Evolutionary conservation across 352 stramenopile species (phyloP).

Genomic region (Pythium sp.): DNA sequence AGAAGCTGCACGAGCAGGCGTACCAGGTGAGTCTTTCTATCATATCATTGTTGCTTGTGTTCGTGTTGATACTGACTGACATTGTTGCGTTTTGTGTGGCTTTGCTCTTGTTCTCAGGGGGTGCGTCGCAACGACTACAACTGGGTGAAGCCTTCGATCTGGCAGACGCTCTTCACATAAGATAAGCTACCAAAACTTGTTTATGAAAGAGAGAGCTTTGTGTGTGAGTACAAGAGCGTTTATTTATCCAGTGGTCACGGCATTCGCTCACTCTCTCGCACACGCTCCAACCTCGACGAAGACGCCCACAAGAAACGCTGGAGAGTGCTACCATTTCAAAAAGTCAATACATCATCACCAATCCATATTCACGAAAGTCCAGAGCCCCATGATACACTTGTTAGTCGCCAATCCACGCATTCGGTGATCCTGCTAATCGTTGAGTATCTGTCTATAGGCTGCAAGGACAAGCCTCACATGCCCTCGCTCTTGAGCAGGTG

Average conservation of each 20-base stretch:
- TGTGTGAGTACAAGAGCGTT: conserved; percentile 1
- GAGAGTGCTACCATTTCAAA: not conserved
- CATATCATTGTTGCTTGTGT: not conserved
- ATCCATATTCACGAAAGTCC: not conserved
- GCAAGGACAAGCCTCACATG: conserved; percentile 38
- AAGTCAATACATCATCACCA: conserved; percentile 1
- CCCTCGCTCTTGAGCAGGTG: conserved; percentile 79
- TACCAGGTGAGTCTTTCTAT: conserved; percentile 40
- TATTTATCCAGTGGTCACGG: conserved; percentile 10
- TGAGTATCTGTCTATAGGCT: not conserved
- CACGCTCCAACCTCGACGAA: not conserved
- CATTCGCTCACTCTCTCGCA: not conserved
- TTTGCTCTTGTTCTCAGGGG: conserved; percentile 23
- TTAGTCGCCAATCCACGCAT: not conserved
- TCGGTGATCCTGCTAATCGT: not conserved
- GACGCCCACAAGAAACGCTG: not conserved
- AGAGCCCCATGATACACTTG: not conserved
- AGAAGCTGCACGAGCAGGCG: conserved; percentile 76
- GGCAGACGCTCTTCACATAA: conserved; percentile 83
- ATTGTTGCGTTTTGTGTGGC: conserved; percentile 9
- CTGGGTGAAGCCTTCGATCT: conserved; percentile 92
- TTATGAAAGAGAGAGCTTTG: not conserved
- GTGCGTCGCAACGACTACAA: conserved; percentile 91
- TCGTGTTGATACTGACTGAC: not conserved
- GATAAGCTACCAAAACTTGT: not conserved